A percentile compares a stretch with the other conserved stretches of the same genome.
Conservation (phyloP, 2,329 filamentous ascomycete species). For the Colletotrichum salicis region DNA sequence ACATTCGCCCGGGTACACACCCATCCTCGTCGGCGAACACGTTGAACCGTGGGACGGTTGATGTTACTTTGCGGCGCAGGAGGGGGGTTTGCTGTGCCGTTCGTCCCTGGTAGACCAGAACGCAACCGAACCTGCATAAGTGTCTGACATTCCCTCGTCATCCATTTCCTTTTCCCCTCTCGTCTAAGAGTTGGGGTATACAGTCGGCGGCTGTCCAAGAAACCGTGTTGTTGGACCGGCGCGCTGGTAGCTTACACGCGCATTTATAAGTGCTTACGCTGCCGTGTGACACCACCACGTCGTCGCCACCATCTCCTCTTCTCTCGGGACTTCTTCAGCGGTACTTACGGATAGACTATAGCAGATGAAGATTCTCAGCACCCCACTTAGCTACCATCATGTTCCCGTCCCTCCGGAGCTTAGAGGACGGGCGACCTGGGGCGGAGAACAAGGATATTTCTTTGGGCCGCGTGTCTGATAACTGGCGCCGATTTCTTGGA, state of each 20-base stretch:
- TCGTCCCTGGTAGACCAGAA: not conserved
- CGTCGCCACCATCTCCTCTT: not conserved
- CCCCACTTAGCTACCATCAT: conserved; percentile 11
- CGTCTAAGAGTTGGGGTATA: not conserved
- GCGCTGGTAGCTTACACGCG: not conserved
- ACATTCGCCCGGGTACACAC: conserved; percentile 14
- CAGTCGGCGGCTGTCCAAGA: not conserved
- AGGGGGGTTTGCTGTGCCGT: no score
- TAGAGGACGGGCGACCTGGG: conserved; percentile 12
- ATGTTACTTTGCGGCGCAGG: not conserved
- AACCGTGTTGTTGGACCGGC: not conserved
- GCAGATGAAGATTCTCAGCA: not conserved
- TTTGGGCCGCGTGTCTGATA: conserved; percentile 9
- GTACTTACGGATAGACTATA: not conserved
- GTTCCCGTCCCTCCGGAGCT: not conserved
- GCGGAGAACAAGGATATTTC: conserved; percentile 19
- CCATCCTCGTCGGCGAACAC: not conserved
- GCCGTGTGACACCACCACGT: not conserved
- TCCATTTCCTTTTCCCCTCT: not conserved
- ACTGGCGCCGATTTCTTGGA: conserved; percentile 3
- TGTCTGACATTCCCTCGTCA: not conserved
- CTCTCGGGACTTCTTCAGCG: not conserved
- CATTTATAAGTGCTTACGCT: conserved; percentile 17
- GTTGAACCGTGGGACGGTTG: not conserved
- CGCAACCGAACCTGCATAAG: not conserved